Base-by-base conservation (phyloP, 2,329 filamentous ascomycete genomes). In the Pestalotiopsis sp. region DNA sequence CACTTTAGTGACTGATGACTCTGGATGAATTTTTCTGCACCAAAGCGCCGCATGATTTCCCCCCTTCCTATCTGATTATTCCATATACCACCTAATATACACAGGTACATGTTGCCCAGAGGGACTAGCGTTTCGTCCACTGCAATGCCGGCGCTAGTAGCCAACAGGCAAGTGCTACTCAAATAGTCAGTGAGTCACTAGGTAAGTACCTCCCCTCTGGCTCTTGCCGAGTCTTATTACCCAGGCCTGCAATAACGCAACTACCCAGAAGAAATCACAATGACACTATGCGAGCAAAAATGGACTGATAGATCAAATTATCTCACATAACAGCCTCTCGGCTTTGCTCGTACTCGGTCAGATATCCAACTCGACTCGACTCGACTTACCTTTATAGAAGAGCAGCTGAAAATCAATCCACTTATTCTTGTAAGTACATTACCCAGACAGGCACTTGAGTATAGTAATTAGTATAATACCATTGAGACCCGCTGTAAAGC, bases 131-230 rank as follows among this genome's bases (percentile, higher is more conserved):
- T 62, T 39, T 12, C 31, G 12, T 17, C 13, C 12, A n/a, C 17
- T 45, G 12, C 25, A 64, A 23, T 64, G 41, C 61, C 61, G 61
- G 61, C 61, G 61, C 61, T 64, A 64, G 61, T 23, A 20, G 61
- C 23, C 36, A 52, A 49, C 11, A 25, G 61, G 61, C 38, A 64
- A 52, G 39, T 38, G 17, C 23, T 23, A 27, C 57, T 23, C 25
- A 17, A 59, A 52, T 52, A n/a, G 45, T 52, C 45, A 9, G 17
- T 20, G 20, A 52, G 14, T n/a, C 17, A 52, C 6, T 52, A 20
- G 5, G 13, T n/a, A n/a, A 17, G 45, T 52, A 52, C 20, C 45
- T n/a, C 17, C 20, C 20, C 45, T n/a, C 17, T 52, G 45, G 45
- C 45, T 52, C 45, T 52, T 36, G 31, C 31, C 31, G 45, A n/a